Conservation (phyloP, 805 yeast species). For the Brettanomyces nanus region DNA sequence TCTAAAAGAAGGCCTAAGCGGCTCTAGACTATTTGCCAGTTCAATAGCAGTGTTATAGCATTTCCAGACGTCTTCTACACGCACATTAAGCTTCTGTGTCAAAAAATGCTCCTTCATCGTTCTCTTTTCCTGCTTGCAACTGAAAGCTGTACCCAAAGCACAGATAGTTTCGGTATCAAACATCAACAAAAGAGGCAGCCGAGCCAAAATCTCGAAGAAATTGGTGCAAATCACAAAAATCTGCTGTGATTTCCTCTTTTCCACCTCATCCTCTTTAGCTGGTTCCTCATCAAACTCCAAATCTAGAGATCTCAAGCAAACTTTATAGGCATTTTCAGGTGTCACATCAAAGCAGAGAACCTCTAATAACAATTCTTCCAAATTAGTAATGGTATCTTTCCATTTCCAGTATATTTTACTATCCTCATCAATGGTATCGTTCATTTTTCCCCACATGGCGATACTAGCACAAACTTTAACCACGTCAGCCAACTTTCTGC, state of each 20-base stretch:
- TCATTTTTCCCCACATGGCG: constrained; percentile 32
- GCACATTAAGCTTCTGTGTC: constrained; percentile 9
- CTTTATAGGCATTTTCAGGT: constrained; percentile 32
- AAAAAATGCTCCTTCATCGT: constrained; percentile 13
- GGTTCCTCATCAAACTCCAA: constrained; percentile 14
- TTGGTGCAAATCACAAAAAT: constrained; percentile 19
- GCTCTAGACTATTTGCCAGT: constrained; percentile 12
- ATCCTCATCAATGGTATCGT: constrained; percentile 33
- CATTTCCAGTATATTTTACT: constrained; percentile 42
- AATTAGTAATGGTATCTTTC: constrained; percentile 37
- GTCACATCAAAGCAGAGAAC: constrained; percentile 41
- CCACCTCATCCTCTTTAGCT: constrained; percentile 8
- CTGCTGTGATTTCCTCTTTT: constrained; percentile 8
- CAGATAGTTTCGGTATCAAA: constrained; percentile 17
- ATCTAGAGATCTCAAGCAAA: constrained; percentile 16
- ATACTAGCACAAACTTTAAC: constrained; percentile 40
- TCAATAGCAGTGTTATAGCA: constrained; percentile 18
- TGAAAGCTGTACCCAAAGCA: constrained; percentile 17
- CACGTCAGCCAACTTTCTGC: constrained; percentile 38
- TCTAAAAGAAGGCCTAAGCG: constrained; percentile 18
- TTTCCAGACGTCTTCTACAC: constrained; percentile 13
- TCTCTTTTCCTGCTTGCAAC: constrained; percentile 8
- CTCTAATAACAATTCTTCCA: constrained; percentile 38
- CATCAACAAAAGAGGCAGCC: constrained; percentile 23
- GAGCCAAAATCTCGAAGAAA: constrained; percentile 20